Base-by-base conservation (phyloP, 2,329 filamentous ascomycete genomes). In the Aspergillus awamori region DNA sequence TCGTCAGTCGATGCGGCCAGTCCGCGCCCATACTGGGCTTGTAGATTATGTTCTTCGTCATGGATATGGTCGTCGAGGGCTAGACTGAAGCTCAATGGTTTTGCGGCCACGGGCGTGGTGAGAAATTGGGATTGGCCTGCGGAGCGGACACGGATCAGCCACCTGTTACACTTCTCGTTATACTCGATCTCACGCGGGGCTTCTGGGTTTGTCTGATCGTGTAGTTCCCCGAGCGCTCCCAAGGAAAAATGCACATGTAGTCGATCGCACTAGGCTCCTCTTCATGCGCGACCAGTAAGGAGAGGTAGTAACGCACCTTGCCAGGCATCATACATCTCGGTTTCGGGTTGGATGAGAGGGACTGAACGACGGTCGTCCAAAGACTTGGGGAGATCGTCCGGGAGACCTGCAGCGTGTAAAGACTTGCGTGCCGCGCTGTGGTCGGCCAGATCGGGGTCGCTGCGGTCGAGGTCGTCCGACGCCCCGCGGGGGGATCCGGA, bases 261-360 rank as follows among this genome's bases (percentile, higher is more conserved):
- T 45, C 41, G 13, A 20, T 45, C 5, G 17, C 10, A 45, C 10
- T 11, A 22, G 33, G 8, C 4, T 45, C 41, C 17, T 22, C 20
- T 24, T 24, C 52, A 28, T 52, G 38, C 47, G 47, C 57, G 59
- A 54, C 49, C 52, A 53, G n/a, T 26, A 47, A 49, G 11, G 6
- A 52, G 36, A 26, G 59, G 53, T 26, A 81, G 53, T 33, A 81
- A 64, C 83, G 74, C 76, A 89, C 94, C 94, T 88, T 98, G 93
- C 95, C 95, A 99, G 69, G 92, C 95, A 84, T 99, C 95, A 77
- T 98, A 99, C 81, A 97, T 92, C 82, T 98, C 95, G 43, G 93
- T 97, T 82, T 98, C 95, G 59, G 90, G 84, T 65, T 88, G 85
- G 64, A 89, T 87, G 51, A 81, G 83, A 4, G 88, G 85, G 36